Base-by-base conservation (phyloP, 1,139 yeast species). In the Candida freyschussii region DNA sequence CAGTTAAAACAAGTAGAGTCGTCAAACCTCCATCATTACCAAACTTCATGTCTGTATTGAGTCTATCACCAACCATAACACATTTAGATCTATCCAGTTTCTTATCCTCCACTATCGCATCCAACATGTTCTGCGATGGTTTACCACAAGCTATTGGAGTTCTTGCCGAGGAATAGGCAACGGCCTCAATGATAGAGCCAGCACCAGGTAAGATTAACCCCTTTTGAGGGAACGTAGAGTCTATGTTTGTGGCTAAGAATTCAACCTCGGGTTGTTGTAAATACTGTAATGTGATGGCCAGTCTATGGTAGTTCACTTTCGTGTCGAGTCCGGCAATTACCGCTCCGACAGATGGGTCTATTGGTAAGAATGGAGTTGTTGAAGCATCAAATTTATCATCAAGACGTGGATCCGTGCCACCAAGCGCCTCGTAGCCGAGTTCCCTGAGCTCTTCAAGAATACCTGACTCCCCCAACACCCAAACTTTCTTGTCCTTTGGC, bases 181-280 rank as follows among this genome's bases (percentile, higher is more conserved):
- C 76, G 0, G 89, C 70, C 44, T 86, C 85, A 30, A 91, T 81
- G 45, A 86, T 75, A 3, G 96, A 80, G 1, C 98, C 98, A 1
- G 98, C 97, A 15, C 98, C 98, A 17, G 96, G 93, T 33, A 91
- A 68, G 33, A 84, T 71, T 47, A 75, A 69, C 1, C 95, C 96
- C 55, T 84, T 80, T 37, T 83, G 75, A 5, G 98, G 98, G 65
- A 78, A 91, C 0, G 98, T 91, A 2, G 95, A 82, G 56, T 91
- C 98, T 29, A 83, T 82, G 56, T 91, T 91, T n/a, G 98, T 91
- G 18, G 96, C 97, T 45, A 93, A 68, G 56, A 87, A 91, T 23
- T 82, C 74, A 6, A 86, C 67, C 2, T 73, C 66, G 32, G 80
- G 78, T 44, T 81, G 69, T 44, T 71, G 72, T 33, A 91, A 65